These are phyloP conservation scores for Gymnopilus junonius DNA, from an alignment of 768 basidiomycete species.

Conservation along the genomic window DNA sequence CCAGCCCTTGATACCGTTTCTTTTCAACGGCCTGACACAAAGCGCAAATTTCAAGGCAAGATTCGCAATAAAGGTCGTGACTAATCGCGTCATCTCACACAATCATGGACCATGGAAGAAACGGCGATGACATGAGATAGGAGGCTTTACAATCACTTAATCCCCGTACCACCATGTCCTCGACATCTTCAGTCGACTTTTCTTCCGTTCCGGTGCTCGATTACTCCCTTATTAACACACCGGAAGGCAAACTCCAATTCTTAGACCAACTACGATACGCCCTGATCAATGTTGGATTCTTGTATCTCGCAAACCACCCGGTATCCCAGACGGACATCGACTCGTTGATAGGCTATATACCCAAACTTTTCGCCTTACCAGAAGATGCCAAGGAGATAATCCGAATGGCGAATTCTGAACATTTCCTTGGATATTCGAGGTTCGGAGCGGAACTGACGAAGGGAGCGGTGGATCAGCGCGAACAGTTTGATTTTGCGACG, in stretches of 20 bases:
- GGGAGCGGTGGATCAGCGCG: constrained; percentile 71
- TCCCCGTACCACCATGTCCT: constrained; percentile 16
- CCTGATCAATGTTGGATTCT: constrained; percentile 80
- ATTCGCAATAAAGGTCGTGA: not conserved
- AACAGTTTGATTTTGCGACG: constrained; percentile 85
- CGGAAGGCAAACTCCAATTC: constrained; percentile 52
- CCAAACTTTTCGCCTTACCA: constrained; percentile 71
- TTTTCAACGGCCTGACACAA: no score
- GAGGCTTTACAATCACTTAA: not conserved
- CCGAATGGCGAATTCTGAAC: constrained; percentile 72
- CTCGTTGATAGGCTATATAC: constrained; percentile 60
- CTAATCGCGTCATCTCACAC: constrained; percentile 17
- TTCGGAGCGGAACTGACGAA: constrained; percentile 78
- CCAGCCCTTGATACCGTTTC: no score
- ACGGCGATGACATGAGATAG: not conserved
- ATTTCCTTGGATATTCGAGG: constrained; percentile 79
- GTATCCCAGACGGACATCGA: constrained; percentile 52
- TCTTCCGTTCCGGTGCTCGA: constrained; percentile 74
- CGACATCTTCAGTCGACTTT: constrained; percentile 44
- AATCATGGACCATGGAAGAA: constrained; percentile 11
- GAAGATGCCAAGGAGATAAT: constrained; percentile 69
- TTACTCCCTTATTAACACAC: constrained; percentile 53
- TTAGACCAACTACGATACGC: constrained; percentile 70
- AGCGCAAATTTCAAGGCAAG: not conserved
- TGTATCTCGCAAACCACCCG: constrained; percentile 74